These are phyloP conservation scores for Pyrenophora graminea DNA, from an alignment of 2,329 filamentous ascomycete species.

Conservation along the genomic window DNA sequence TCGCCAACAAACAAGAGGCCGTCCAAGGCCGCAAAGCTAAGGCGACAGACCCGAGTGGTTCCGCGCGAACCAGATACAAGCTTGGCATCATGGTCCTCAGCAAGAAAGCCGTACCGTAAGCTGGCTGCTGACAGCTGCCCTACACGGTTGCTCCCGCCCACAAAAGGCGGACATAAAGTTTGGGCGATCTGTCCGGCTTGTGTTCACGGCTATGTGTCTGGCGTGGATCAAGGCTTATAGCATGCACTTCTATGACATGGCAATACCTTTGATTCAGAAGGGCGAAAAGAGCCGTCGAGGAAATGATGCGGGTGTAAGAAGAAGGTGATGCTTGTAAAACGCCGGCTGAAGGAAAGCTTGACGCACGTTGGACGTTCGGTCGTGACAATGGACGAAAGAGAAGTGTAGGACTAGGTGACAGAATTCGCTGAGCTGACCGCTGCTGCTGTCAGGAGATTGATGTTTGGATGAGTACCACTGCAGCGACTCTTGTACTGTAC, in stretches of 20 bases:
- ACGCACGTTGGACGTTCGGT: neutral
- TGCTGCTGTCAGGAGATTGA: too few species aligned
- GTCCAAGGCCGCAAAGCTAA: too few species aligned
- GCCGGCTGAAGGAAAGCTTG: neutral
- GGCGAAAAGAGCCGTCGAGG: neutral
- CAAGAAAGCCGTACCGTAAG: too few species aligned
- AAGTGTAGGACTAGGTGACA: neutral
- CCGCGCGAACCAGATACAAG: too few species aligned
- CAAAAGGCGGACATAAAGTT: neutral
- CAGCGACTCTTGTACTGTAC: too few species aligned
- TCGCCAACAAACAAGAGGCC: too few species aligned
- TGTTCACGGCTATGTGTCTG: neutral
- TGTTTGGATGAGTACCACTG: neutral
- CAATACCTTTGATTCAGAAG: too few species aligned
- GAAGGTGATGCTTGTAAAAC: neutral
- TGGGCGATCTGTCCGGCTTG: neutral
- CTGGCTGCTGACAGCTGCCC: neutral
- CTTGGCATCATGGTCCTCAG: too few species aligned
- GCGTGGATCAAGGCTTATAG: too few species aligned
- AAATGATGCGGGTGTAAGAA: neutral
- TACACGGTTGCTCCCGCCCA: neutral
- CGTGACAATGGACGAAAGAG: too few species aligned
- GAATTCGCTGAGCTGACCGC: neutral
- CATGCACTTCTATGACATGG: neutral
- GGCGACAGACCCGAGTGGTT: too few species aligned